These are phyloP conservation scores for Penicillium sp. DNA, from an alignment of 2,329 filamentous ascomycete species.

Conservation along the genomic window DNA sequence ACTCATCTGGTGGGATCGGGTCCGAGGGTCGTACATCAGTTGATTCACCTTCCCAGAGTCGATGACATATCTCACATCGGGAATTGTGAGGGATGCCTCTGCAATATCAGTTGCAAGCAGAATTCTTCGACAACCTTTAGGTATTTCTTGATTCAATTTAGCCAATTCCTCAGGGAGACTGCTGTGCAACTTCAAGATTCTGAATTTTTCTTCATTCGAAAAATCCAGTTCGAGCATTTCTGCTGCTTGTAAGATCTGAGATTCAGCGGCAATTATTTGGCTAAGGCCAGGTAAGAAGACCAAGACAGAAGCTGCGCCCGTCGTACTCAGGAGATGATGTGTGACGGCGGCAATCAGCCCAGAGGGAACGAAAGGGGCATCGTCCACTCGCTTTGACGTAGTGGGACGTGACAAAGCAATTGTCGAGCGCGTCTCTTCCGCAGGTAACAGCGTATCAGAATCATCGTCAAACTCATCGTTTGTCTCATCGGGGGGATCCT, in stretches of 20 bases:
- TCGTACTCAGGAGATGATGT: constrained; percentile 51
- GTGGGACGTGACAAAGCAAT: neutral
- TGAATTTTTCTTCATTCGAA: constrained; percentile 44
- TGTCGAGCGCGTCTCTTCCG: neutral
- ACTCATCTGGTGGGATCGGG: constrained; percentile 44
- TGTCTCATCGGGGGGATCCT: neutral
- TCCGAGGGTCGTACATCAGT: constrained; percentile 45
- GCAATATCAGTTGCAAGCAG: constrained; percentile 57
- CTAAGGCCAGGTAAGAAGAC: constrained; percentile 54
- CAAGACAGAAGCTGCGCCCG: constrained; percentile 50
- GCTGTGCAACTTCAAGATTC: constrained; percentile 54
- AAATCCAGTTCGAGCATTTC: constrained; percentile 46
- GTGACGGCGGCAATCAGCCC: constrained; percentile 51
- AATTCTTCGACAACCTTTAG: constrained; percentile 51
- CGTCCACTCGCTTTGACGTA: constrained; percentile 24
- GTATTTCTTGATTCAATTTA: constrained; percentile 47
- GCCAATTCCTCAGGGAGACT: constrained; percentile 49
- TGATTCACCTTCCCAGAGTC: constrained; percentile 52
- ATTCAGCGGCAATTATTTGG: constrained; percentile 41
- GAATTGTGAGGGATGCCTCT: constrained; percentile 57
- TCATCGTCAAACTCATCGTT: neutral
- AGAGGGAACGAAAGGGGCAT: constrained; percentile 46
- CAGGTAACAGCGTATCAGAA: constrained; percentile 12
- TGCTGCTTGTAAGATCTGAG: constrained; percentile 33
- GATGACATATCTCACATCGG: constrained; percentile 56